Evolutionary conservation across 2,329 filamentous ascomycete genomes (phyloP), one percentile per base, ranked within the genome.

Genomic region (Penicillium sp.): DNA sequence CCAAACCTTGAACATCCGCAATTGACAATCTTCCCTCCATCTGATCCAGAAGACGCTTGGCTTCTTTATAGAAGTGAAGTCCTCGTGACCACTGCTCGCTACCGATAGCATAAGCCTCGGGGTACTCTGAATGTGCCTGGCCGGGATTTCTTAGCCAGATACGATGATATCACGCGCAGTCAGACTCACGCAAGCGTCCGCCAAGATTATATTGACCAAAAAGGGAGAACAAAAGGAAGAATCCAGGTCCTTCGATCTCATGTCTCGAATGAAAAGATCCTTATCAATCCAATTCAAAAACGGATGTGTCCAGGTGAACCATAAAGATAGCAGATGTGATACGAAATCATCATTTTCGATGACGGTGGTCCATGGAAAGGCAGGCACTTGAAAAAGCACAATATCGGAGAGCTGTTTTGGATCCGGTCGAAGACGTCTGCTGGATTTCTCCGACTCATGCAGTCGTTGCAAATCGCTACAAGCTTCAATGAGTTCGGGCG

Each of bases 201-300:
- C 51, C 6, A 62, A 41, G 6, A 65, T 58, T 1, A 51, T 51
- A 36, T 64, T 62, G 3, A 65, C 60, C 14, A 65, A 37, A 6
- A 65, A 56, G 4, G 61, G 56, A 7, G 61, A 64, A 34, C 61
- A 64, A 35, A 53, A 62, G 5, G 43, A 40, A 1, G 53, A 49
- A 4, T 45, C 45, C 8, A 53, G 12, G 12, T 57, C 42, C 3
- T 54, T 54, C 11, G 54, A 45, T 39, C 44, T 47, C 62, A 66
- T 66, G 26, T 59, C 60, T 17, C 50, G 44, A 6, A 66, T 36
- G 33, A 66, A 65, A 12, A 58, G 26, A 30, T 57, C 57, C 3
- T 56, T 52, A 40, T 64, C 57, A 12, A 65, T 46, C 41, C 50
- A 58, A 33, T 62, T 58, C 17, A 46, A 48, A 17, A 53, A 60